Base-by-base conservation (phyloP, 768 basidiomycete genomes). In the Agaricus subrufescens region DNA sequence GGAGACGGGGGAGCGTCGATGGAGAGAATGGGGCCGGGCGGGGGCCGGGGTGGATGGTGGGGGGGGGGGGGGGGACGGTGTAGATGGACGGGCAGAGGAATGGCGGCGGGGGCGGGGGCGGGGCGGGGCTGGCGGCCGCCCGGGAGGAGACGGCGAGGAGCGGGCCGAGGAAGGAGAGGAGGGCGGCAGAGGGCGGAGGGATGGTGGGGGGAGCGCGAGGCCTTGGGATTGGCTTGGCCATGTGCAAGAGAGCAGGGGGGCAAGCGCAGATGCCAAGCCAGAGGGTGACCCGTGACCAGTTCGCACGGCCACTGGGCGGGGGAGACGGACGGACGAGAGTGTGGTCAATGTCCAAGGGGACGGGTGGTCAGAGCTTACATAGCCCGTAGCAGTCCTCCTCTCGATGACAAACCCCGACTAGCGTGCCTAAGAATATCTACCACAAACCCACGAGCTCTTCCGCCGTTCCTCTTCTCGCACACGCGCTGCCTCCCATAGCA, bases 11-110 rank as follows among this genome's bases (percentile, higher is more conserved):
- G 50, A 37, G 52, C 40, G 7, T 51, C 26, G 26, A 48, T 42
- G 50, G 1, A 11, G 34, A 29, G 49, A 37, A 25, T 62, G 50
- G 60, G 61, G 44, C 50, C 45, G 29, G 61, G 58, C 48, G 40
- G 58, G 43, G 55, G 56, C 50, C 30, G 66, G 37, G 60, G 39
- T 25, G 51, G 57, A 52, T 49, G 58, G 30, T 46, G 25, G 46
- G 26, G 50, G 34, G 40, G 9, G 46, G 57, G 57, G 30, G 1
- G 14, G n/a, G 10, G 31, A 31, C 56, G 50, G 29, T 46, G 44
- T 64, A 67, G 59, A 80, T 65, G 23, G 72, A 74, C 1, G 85
- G 86, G 58, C 85, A 87, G 43, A 86, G 76, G 60, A 87, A 87
- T 51, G 75, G 60, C 15, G 78, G 83, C 1, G 84, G 83, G 25